phyloP scores from a whole-genome alignment of 1,284 basidiomycete species.

The Apiotrichum sp. region DNA sequence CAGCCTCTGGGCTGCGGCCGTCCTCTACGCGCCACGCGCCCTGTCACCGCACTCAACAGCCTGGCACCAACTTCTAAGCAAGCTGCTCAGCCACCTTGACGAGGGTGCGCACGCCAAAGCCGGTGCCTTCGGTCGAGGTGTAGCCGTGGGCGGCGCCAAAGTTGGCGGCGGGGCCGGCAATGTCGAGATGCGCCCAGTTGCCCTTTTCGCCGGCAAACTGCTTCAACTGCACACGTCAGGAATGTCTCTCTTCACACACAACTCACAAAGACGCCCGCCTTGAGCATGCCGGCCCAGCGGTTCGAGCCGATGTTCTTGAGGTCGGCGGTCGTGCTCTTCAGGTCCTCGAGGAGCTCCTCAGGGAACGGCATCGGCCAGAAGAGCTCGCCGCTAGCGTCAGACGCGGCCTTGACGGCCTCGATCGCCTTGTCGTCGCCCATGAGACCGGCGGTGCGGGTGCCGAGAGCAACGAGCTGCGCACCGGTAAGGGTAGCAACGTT shows the following conservation, averaged over 20 bases:
- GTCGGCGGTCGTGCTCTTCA: conserved; percentile 16
- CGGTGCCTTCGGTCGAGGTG: conserved; percentile 15
- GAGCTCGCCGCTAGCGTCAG: conserved; percentile 7
- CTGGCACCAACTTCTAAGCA: not conserved
- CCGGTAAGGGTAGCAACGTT: conserved; percentile 18
- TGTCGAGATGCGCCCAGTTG: conserved; percentile 21
- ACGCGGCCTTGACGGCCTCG: conserved; percentile 9
- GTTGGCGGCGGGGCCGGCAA: conserved; percentile 17
- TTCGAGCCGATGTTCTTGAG: conserved; percentile 14
- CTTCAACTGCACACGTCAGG: conserved; percentile 4
- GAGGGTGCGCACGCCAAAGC: conserved; percentile 14
- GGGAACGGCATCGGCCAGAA: conserved; percentile 21
- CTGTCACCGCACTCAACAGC: too few species aligned
- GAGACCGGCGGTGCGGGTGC: conserved; percentile 16
- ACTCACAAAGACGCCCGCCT: conserved; percentile 17
- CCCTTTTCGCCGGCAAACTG: conserved; percentile 18
- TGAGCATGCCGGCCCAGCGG: conserved; percentile 16
- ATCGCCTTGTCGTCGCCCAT: conserved; percentile 19
- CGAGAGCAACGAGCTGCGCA: conserved; percentile 15
- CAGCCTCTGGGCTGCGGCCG: too few species aligned
- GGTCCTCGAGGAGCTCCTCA: conserved; percentile 18
- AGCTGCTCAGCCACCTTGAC: conserved; percentile 20
- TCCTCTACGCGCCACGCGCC: too few species aligned
- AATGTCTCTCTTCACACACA: not conserved
- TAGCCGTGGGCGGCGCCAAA: conserved; percentile 10